phyloP scores from a whole-genome alignment of 2,329 filamentous ascomycete genomes.

The Neopestalotiopsis rosae region DNA sequence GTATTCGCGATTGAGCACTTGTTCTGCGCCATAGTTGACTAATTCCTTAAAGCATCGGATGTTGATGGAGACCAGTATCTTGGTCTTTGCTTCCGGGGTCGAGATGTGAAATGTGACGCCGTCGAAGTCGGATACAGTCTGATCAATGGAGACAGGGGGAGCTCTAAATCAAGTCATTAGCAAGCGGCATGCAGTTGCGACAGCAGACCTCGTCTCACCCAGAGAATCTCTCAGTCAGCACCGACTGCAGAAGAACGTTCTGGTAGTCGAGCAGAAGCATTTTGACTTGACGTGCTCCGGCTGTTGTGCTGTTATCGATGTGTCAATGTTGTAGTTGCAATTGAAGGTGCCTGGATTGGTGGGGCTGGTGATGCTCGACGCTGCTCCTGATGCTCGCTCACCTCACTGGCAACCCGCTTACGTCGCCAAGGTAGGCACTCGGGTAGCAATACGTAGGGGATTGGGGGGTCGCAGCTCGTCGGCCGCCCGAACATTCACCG shows the following conservation, averaged over 20 bases:
- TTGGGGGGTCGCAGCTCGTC: background rate
- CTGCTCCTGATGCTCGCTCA: background rate
- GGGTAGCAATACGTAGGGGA: background rate
- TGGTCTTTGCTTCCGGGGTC: conserved; percentile 89
- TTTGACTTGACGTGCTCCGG: conserved; percentile 37
- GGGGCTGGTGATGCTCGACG: conserved; percentile 19
- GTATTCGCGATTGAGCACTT: conserved; percentile 93
- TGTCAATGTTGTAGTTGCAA: conserved; percentile 16
- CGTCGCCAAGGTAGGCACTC: background rate
- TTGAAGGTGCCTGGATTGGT: conserved; percentile 24
- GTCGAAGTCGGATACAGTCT: conserved; percentile 98
- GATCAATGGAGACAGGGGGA: conserved; percentile 87
- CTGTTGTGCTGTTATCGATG: conserved; percentile 5
- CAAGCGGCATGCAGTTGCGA: conserved; percentile 21
- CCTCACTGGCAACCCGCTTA: background rate
- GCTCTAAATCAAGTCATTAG: conserved; percentile 59
- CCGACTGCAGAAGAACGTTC: conserved; percentile 95
- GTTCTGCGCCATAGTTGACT: conserved; percentile 88
- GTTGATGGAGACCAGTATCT: conserved; percentile 92
- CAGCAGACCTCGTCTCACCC: conserved; percentile 62
- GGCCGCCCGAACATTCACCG: conserved; percentile 13
- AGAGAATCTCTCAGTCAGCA: conserved; percentile 93
- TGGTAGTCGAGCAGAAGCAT: conserved; percentile 99
- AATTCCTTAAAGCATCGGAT: conserved; percentile 96
- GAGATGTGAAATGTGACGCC: conserved; percentile 98